Evolutionary conservation across 495 filamentous ascomycete genomes (phyloP).

Genomic region (Talaromyces liani): DNA sequence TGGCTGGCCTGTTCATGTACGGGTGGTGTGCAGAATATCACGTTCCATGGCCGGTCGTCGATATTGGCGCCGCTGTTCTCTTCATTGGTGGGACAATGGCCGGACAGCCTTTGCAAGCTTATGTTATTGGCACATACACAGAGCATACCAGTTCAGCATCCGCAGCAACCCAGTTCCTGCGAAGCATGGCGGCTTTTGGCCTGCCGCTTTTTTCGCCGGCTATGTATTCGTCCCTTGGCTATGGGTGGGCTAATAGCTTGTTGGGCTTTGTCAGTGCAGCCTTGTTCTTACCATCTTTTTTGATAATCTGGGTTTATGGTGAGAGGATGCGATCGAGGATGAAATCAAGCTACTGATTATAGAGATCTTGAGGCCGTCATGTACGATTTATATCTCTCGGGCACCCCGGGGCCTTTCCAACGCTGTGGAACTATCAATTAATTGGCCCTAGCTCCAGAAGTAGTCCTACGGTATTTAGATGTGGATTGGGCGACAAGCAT

Average conservation of each 20-base stretch:
- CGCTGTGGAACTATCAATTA: too few relatives aligned
- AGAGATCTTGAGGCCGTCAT: neutral
- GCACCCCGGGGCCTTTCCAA: too few relatives aligned
- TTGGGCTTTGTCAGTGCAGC: neutral
- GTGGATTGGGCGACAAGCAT: too few relatives aligned
- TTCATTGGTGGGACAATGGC: constrained; percentile 45
- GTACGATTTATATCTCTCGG: too few relatives aligned
- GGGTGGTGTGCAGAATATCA: constrained; percentile 48
- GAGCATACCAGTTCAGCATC: constrained; percentile 56
- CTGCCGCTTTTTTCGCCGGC: constrained; percentile 47
- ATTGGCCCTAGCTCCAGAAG: too few relatives aligned
- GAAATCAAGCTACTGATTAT: neutral
- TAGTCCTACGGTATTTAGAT: too few relatives aligned
- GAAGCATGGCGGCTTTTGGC: constrained; percentile 46
- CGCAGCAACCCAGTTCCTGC: constrained; percentile 60
- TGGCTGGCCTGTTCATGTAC: constrained; percentile 50
- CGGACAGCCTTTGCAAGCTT: constrained; percentile 40
- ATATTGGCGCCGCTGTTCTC: constrained; percentile 35
- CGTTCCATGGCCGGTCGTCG: constrained; percentile 49
- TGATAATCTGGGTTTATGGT: neutral
- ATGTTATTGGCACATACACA: constrained; percentile 43
- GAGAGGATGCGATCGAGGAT: neutral
- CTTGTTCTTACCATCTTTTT: neutral
- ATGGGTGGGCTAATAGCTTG: neutral
- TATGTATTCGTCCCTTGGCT: constrained; percentile 35